phyloP scores from a whole-genome alignment of 768 basidiomycete species.

The Pulveroboletus sp. region DNA sequence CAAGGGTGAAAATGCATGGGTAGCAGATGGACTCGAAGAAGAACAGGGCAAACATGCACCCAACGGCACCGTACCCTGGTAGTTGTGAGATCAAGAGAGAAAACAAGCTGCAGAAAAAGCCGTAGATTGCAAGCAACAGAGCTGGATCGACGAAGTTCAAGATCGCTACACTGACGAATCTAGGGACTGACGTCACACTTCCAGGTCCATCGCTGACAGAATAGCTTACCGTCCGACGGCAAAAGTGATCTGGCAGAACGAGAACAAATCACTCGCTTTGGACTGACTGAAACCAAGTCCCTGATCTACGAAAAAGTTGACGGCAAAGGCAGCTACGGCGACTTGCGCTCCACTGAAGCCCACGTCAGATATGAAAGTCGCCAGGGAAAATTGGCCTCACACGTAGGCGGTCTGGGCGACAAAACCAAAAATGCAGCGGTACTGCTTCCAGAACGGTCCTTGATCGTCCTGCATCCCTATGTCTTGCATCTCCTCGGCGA shows the following conservation, averaged over 20 bases:
- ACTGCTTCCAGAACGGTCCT: conserved; percentile 65
- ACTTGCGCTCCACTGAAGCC: conserved; percentile 56
- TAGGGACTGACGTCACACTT: conserved; percentile 24
- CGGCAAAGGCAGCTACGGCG: conserved; percentile 59
- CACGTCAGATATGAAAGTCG: neutral
- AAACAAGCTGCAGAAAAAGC: conserved; percentile 47
- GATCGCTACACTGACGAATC: conserved; percentile 57
- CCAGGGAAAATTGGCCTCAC: conserved; percentile 30
- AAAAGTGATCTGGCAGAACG: conserved; percentile 68
- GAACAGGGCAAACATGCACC: conserved; percentile 60
- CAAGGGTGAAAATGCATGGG: conserved; percentile 64
- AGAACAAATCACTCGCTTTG: conserved; percentile 59
- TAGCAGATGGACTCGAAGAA: conserved; percentile 77
- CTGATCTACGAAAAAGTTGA: conserved; percentile 68
- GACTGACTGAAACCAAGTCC: conserved; percentile 48
- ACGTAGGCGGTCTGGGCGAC: conserved; percentile 67
- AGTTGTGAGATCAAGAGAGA: conserved; percentile 46
- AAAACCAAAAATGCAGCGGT: conserved; percentile 65
- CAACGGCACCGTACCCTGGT: conserved; percentile 51
- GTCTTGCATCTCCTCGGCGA: conserved; percentile 43
- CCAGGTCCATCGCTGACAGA: neutral
- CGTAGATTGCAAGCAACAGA: conserved; percentile 52
- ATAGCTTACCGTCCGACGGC: conserved; percentile 49
- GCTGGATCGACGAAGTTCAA: conserved; percentile 65
- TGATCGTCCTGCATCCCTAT: conserved; percentile 38